phyloP scores from a whole-genome alignment of 1,284 basidiomycete genomes.

The Ceratobasidium sp. region DNA sequence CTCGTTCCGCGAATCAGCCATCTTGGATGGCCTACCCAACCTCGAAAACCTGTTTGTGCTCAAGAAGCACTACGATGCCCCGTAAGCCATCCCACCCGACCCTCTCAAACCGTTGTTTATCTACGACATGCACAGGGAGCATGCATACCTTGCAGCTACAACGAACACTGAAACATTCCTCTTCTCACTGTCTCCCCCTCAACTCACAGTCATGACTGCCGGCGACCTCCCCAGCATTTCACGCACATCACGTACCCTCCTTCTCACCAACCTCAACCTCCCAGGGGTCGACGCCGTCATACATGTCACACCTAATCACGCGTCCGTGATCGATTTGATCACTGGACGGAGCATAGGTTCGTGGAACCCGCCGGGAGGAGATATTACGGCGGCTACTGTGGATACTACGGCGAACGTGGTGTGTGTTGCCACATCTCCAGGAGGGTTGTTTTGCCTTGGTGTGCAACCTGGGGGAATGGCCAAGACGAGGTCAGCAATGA shows the following conservation, averaged over 20 bases:
- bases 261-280: constrained; percentile 9
- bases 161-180: constrained; percentile 29
- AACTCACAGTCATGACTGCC: not conserved
- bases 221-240: constrained; percentile 24
- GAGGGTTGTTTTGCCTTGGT: constrained; percentile 13
- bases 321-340: constrained; percentile 7
- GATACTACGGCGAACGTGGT: not conserved
- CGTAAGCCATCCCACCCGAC: constrained; percentile 59
- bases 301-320: constrained; percentile 28
- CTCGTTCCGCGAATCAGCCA: constrained; percentile 76
- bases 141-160: constrained; percentile 3
- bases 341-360: constrained; percentile 25
- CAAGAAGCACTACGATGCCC: constrained; percentile 60
- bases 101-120: not conserved
- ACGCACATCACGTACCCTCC: constrained; percentile 7
- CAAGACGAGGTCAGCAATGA: constrained; percentile 4
- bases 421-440: constrained; percentile 24
- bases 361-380: constrained; percentile 31
- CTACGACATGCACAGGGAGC: not conserved
- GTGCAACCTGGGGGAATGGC: constrained; percentile 8
- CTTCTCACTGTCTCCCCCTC: constrained; percentile 9
- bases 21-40: constrained; percentile 68
- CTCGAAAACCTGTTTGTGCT: constrained; percentile 75
- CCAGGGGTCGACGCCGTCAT: constrained; percentile 23
- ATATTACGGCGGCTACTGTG: constrained; percentile 15